These are phyloP conservation scores for Pezicula rhizophila DNA, from an alignment of 2,329 filamentous ascomycete genomes.

Conservation along the genomic window DNA sequence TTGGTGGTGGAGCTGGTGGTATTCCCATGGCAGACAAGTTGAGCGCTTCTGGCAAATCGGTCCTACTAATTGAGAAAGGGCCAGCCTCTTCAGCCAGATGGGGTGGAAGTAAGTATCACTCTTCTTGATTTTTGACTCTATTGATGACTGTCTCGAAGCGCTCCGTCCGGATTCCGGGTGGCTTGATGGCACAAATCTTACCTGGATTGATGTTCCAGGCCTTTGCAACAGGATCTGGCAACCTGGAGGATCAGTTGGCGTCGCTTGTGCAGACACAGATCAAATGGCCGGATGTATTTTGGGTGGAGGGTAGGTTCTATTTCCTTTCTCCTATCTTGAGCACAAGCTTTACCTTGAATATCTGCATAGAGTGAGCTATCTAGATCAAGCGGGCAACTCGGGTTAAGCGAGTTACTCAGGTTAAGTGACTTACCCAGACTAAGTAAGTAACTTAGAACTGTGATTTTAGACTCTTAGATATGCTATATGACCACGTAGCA, in stretches of 20 bases:
- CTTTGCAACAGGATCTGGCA: slow-evolving; percentile 60
- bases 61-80: slow-evolving; percentile 57
- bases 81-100: slow-evolving; percentile 59
- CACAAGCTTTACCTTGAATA: too few species aligned
- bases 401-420: too few species aligned
- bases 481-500: too few species aligned
- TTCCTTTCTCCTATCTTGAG: too few species aligned
- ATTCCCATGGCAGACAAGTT: slow-evolving; percentile 51
- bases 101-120: slow-evolving; percentile 40
- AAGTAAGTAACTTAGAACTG: too few species aligned
- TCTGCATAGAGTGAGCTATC: too few species aligned
- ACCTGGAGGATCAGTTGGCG: slow-evolving; percentile 27
- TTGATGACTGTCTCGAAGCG: slow-evolving; percentile 11
- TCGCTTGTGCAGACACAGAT: slow-evolving; percentile 64
- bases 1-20: slow-evolving; percentile 47
- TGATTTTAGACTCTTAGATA: too few species aligned
- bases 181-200: slow-evolving; percentile 53
- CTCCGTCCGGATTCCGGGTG: slow-evolving; percentile 42
- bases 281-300: slow-evolving; percentile 69
- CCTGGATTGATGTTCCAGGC: slow-evolving; percentile 66
- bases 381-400: too few species aligned
- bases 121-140: background rate
- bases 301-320: slow-evolving; percentile 40
- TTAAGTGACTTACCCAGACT: too few species aligned
- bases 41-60: slow-evolving; percentile 57